Conservation (phyloP, 257 asterid species). For the Misopates orontium region DNA sequence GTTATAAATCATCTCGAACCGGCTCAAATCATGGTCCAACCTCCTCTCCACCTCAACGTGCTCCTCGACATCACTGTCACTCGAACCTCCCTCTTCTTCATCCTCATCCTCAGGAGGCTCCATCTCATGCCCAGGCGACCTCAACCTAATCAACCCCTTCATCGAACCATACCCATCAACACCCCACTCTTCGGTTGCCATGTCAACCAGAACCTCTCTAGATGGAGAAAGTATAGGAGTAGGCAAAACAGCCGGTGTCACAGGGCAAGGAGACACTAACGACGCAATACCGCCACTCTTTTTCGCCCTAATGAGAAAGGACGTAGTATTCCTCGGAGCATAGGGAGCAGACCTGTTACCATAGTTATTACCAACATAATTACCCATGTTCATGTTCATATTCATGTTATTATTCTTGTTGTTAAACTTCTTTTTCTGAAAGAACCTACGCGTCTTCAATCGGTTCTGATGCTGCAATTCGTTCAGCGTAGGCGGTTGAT, state of each 20-base stretch:
- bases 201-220: slow-evolving; percentile 49
- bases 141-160: slow-evolving; percentile 60
- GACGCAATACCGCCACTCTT: slow-evolving; percentile 57
- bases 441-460: slow-evolving; percentile 57
- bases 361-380: slow-evolving; percentile 23
- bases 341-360: slow-evolving; percentile 41
- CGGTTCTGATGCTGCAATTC: slow-evolving; percentile 75
- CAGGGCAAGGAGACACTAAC: slow-evolving; percentile 52
- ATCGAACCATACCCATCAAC: slow-evolving; percentile 66
- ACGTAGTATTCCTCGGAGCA: slow-evolving; percentile 64
- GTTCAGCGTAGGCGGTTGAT: slow-evolving; percentile 61
- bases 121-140: slow-evolving; percentile 44
- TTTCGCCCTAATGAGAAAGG: slow-evolving; percentile 56
- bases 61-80: slow-evolving; percentile 54
- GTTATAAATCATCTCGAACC: slow-evolving; percentile 57
- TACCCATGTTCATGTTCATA: slow-evolving; percentile 24
- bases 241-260: slow-evolving; percentile 54
- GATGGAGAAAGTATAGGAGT: slow-evolving; percentile 59
- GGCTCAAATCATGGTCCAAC: slow-evolving; percentile 53
- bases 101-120: slow-evolving; percentile 45
- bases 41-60: slow-evolving; percentile 60
- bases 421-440: slow-evolving; percentile 56
- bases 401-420: slow-evolving; percentile 33
- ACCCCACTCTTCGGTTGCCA: slow-evolving; percentile 68
- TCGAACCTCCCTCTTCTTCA: slow-evolving; percentile 41